A percentile compares a stretch with the other conserved stretches of the same genome.
Conservation (phyloP, 2,329 filamentous ascomycete species). For the Aureobasidium zeae region DNA sequence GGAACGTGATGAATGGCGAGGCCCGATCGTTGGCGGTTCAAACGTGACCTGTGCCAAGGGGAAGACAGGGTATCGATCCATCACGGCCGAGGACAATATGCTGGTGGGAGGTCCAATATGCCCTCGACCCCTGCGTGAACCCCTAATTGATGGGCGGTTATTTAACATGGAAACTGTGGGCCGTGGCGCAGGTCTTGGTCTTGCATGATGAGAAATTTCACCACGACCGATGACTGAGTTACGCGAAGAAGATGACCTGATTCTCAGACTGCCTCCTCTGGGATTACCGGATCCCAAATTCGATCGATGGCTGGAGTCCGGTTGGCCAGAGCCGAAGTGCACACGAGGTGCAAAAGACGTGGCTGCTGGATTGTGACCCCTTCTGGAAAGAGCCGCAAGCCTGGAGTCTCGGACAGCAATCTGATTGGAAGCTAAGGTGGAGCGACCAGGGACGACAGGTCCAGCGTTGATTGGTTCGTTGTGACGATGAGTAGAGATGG, state of each 20-base stretch:
- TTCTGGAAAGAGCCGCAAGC: background rate
- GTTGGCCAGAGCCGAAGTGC: conserved; percentile 19
- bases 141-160: conserved; percentile 1
- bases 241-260: background rate
- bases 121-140: background rate
- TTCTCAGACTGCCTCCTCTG: conserved; percentile 12
- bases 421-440: background rate
- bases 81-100: background rate
- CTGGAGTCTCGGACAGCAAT: background rate
- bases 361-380: conserved; percentile 9
- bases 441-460: background rate
- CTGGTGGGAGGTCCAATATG: background rate
- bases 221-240: background rate
- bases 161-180: conserved; percentile 16
- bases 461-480: background rate
- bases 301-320: background rate
- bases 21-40: background rate
- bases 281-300: conserved; percentile 9
- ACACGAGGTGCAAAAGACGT: background rate
- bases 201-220: background rate
- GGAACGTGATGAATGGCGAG: background rate
- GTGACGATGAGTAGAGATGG: background rate
- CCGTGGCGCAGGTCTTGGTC: conserved; percentile 1
- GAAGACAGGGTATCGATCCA: conserved; percentile 7
- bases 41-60: background rate